Conservation (phyloP, 2,329 filamentous ascomycete species). For the Malbranchea zuffiana region DNA sequence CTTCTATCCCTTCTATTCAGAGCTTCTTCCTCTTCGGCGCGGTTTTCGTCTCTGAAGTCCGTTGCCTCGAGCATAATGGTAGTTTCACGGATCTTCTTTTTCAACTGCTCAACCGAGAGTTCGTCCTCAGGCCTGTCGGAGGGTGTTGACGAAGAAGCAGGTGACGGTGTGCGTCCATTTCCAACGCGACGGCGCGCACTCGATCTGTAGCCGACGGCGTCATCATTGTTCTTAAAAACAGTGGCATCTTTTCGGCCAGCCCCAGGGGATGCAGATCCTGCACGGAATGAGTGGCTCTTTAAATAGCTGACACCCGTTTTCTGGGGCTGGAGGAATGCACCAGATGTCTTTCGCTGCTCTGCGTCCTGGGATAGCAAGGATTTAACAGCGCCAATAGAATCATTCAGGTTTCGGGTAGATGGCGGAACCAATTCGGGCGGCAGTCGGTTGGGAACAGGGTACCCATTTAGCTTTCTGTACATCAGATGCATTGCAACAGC, state of each 20-base stretch:
- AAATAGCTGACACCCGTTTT: conserved; percentile 97
- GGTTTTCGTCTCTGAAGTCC: conserved; percentile 88
- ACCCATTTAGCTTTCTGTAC: conserved; percentile 92
- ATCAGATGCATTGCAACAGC: conserved; percentile 98
- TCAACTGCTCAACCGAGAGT: conserved; percentile 71
- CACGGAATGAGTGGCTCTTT: conserved; percentile 85
- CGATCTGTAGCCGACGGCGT: conserved; percentile 82
- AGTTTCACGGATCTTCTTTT: conserved; percentile 87
- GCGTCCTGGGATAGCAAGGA: conserved; percentile 81
- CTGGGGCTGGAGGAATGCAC: conserved; percentile 82
- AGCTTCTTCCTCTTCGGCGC: conserved; percentile 79
- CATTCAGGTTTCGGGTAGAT: conserved; percentile 83
- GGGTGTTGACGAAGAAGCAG: conserved; percentile 57
- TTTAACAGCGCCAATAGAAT: conserved; percentile 88
- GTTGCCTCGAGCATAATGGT: conserved; percentile 90
- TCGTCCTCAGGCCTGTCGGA: conserved; percentile 64
- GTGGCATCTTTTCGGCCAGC: conserved; percentile 80
- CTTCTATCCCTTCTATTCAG: conserved; percentile 81
- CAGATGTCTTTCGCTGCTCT: conserved; percentile 75
- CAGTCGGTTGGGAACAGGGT: conserved; percentile 75
- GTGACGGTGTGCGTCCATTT: conserved; percentile 62
- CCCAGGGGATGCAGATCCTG: conserved; percentile 46
- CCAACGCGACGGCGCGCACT: conserved; percentile 81
- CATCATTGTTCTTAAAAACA: conserved; percentile 92
- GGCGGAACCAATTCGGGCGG: conserved; percentile 89